phyloP scores from a whole-genome alignment of 2,329 filamentous ascomycete species.

The Calonectria pseudoturangicola region DNA sequence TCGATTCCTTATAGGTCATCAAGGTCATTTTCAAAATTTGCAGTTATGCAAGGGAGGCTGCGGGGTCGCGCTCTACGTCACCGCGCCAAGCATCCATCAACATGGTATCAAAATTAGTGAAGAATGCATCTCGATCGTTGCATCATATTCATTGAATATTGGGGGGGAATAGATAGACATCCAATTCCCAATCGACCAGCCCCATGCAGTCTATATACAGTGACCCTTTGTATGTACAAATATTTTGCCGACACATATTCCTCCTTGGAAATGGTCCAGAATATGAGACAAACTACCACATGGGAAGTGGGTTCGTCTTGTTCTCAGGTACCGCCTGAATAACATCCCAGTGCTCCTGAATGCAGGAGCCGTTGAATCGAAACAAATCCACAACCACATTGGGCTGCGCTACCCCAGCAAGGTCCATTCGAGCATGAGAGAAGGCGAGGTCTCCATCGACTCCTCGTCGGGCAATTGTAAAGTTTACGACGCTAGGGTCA shows the following conservation, averaged over 20 bases:
- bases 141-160: no score
- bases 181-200: no score
- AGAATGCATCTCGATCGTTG: no score
- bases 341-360: constrained; percentile 9
- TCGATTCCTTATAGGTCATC: no score
- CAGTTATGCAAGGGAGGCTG: no score
- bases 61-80: no score
- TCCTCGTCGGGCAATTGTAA: neutral
- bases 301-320: constrained; percentile 15
- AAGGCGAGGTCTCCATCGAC: constrained; percentile 9
- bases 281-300: neutral
- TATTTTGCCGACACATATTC: no score
- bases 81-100: no score
- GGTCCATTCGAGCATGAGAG: neutral
- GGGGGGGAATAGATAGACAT: no score
- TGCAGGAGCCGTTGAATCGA: constrained; percentile 7
- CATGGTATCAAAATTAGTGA: no score
- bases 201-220: constrained; percentile 1
- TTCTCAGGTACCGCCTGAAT: neutral
- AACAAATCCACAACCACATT: constrained; percentile 13
- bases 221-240: neutral
- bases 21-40: no score
- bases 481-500: neutral
- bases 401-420: constrained; percentile 3
- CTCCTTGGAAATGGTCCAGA: neutral